Evolutionary conservation across 345 rosid genomes (phyloP), one percentile per base, ranked within the genome.

Genomic region (Punica granatum): DNA sequence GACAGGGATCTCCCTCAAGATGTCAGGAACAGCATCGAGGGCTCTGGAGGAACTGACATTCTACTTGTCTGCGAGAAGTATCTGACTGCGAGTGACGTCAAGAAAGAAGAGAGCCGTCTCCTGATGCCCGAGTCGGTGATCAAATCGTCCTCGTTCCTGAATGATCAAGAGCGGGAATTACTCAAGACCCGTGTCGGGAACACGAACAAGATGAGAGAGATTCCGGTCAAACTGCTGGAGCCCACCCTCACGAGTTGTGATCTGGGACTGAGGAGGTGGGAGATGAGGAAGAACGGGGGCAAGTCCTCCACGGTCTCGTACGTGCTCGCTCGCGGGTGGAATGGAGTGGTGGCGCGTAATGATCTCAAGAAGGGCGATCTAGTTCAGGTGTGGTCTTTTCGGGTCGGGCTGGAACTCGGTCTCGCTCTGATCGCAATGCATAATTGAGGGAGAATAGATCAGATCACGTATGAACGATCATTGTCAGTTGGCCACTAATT

Each of bases 291-390:
- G 23, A 14, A 1, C 16, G 36, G 33, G 5, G n/a, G 35, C 3
- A 30, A 34, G 32, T 1, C 18, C 15, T 30, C 68, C 31, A 28
- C 23, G 3, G 23, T 33, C 9, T 12, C 28, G 51, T 44, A 25
- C 19, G 68, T 28, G 56, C 56, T 65, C 19, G 36, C 56, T 7
- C 3, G 54, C 12, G 39, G 53, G n/a, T 44, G 68, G 68, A 65
- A 65, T 23, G 53, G n/a, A 1, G 54, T 44, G 23, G 58, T 44
- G 56, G 19, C 36, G 7, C 56, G 68, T 1, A 65, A 42, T 13
- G 1, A 7, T 1, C 54, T 65, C 54, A 16, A 33, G 23, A 46
- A 42, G 31, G 62, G 70, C 13, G 35, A 33, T 35, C 28, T 58
- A 3, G 30, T 67, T 15, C 30, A 37, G 19, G 31, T 49, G 46